Evolutionary conservation across 768 basidiomycete species (phyloP).

Genomic region (Collybia mongolica): DNA sequence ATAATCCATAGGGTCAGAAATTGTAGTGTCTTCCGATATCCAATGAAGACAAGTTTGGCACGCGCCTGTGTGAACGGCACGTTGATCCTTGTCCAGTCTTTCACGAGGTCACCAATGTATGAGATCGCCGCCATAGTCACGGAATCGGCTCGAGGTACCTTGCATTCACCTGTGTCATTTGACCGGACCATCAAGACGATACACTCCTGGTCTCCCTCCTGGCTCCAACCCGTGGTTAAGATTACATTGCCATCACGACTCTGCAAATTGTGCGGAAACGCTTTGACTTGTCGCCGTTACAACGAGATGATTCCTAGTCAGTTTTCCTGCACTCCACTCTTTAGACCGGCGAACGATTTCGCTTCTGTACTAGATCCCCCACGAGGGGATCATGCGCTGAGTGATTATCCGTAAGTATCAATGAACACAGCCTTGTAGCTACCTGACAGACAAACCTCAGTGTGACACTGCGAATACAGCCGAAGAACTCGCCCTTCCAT

Average conservation of each 20-base stretch:
- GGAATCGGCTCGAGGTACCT: slow-evolving; percentile 26
- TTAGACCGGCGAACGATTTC: slow-evolving; percentile 68
- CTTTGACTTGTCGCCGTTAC: slow-evolving; percentile 95
- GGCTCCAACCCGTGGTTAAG: slow-evolving; percentile 89
- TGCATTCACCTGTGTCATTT: slow-evolving; percentile 75
- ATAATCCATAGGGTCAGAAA: slow-evolving; percentile 75
- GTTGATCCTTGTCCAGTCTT: slow-evolving; percentile 96
- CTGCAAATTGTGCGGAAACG: slow-evolving; percentile 65
- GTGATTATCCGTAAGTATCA: slow-evolving; percentile 84
- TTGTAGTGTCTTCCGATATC: slow-evolving; percentile 77
- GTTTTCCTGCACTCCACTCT: slow-evolving; percentile 59
- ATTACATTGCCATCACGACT: slow-evolving; percentile 67
- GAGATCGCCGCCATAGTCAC: too few relatives aligned
- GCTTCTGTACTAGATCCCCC: slow-evolving; percentile 92
- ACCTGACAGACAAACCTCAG: too few relatives aligned
- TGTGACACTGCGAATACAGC: background rate
- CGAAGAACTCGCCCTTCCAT: slow-evolving; percentile 52
- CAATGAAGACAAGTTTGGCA: slow-evolving; percentile 87
- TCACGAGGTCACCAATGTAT: slow-evolving; percentile 87
- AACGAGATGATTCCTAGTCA: slow-evolving; percentile 89
- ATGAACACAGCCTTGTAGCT: slow-evolving; percentile 92
- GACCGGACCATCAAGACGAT: slow-evolving; percentile 92
- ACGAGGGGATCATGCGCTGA: slow-evolving; percentile 79
- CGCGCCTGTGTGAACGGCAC: slow-evolving; percentile 95
- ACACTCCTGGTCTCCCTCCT: slow-evolving; percentile 95